Evolutionary conservation across 345 rosid species (phyloP).

Genomic region (Gossypium ekmanianum): DNA sequence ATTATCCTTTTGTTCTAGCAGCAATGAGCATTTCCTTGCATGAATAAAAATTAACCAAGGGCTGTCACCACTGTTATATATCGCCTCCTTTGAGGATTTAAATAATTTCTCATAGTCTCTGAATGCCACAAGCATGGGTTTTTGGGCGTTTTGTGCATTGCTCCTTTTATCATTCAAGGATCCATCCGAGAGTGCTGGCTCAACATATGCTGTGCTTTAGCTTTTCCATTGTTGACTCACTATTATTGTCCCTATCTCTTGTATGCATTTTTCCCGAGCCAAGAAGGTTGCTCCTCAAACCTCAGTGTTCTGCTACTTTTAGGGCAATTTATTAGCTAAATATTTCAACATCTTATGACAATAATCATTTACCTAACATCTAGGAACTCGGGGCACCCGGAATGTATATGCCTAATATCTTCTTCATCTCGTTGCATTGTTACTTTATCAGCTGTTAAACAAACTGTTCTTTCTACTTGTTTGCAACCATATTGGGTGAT

Average conservation of each 20-base stretch:
- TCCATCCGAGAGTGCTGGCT: background rate
- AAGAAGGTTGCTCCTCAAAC: background rate
- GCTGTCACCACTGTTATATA: background rate
- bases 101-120: background rate
- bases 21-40: background rate
- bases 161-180: background rate
- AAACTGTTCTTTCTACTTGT: background rate
- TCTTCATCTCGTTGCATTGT: background rate
- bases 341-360: background rate
- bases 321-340: background rate
- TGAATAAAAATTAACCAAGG: background rate
- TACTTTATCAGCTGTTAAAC: background rate
- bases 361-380: background rate
- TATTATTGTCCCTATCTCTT: background rate
- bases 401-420: background rate
- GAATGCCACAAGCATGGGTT: background rate
- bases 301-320: background rate
- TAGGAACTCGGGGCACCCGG: background rate
- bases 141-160: background rate
- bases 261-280: background rate
- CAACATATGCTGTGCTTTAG: background rate
- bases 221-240: background rate
- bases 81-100: background rate
- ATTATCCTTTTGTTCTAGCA: too few relatives aligned
- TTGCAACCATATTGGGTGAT: background rate